Evolutionary conservation across 345 rosid genomes (phyloP).

Genomic region (Rhizophora apiculata): DNA sequence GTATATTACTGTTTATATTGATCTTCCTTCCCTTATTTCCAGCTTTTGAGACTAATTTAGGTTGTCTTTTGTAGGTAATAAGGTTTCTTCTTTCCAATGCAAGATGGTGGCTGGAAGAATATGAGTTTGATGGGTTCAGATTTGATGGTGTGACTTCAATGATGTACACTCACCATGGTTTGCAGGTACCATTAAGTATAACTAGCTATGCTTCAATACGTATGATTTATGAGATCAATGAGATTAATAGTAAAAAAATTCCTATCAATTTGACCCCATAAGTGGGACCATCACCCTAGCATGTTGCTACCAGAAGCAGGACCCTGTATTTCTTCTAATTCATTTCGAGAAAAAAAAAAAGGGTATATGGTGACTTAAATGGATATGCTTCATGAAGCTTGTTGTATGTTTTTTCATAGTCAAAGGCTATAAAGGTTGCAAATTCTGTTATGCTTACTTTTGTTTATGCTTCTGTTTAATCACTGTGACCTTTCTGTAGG

Average conservation of each 20-base stretch:
- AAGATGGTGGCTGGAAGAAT: slow-evolving; percentile 99
- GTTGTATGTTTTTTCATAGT: not conserved
- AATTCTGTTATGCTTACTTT: slow-evolving; percentile 5
- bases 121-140: slow-evolving; percentile 91
- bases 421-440: not conserved
- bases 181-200: slow-evolving; percentile 45
- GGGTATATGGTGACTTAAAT: not conserved
- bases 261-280: too few relatives aligned
- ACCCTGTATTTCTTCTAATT: too few relatives aligned
- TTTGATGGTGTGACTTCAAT: slow-evolving; percentile 98
- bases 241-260: not conserved
- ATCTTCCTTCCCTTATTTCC: slow-evolving; percentile 13
- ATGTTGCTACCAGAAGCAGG: too few relatives aligned
- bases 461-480: slow-evolving; percentile 2
- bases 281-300: too few relatives aligned
- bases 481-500: slow-evolving; percentile 39
- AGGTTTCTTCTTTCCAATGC: slow-evolving; percentile 92
- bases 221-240: not conserved
- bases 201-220: not conserved
- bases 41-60: slow-evolving; percentile 13
- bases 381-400: not conserved
- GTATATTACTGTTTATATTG: slow-evolving; percentile 7
- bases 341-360: not conserved
- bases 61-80: slow-evolving; percentile 51
- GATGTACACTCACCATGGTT: slow-evolving; percentile 98